A percentile compares a stretch with the other conserved stretches of the same genome.
phyloP scores from a whole-genome alignment of 164 flowering plant species.

The Brasenia schreberi region DNA sequence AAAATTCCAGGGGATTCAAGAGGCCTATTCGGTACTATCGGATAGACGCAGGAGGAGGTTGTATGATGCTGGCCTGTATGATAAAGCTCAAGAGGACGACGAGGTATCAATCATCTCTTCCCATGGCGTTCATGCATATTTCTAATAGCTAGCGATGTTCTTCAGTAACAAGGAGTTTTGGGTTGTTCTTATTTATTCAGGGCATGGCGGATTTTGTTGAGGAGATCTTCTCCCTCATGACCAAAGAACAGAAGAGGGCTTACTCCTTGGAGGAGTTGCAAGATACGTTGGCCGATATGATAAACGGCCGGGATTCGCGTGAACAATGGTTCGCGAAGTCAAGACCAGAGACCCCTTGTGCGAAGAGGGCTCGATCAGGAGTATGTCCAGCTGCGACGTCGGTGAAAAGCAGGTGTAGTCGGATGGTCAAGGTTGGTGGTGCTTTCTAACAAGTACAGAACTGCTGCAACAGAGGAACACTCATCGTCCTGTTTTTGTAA shows the following conservation, averaged over 20 bases:
- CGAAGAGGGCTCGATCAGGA: slow-evolving; percentile 12
- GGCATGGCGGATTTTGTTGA: slow-evolving; percentile 43
- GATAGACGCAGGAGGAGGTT: slow-evolving; percentile 47
- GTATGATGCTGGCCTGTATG: slow-evolving; percentile 70
- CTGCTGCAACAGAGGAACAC: too few relatives aligned
- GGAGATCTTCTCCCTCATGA: slow-evolving; percentile 45
- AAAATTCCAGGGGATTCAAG: slow-evolving; percentile 79
- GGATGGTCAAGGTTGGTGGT: not conserved
- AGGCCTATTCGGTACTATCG: slow-evolving; percentile 80
- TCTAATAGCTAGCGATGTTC: not conserved
- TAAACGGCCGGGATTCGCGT: not conserved
- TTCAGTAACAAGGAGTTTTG: too few relatives aligned
- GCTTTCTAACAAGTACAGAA: not conserved
- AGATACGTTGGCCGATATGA: slow-evolving; percentile 39
- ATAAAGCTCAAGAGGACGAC: slow-evolving; percentile 43
- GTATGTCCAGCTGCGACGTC: not conserved
- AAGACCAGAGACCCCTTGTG: slow-evolving; percentile 1
- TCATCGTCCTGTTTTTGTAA: too few relatives aligned
- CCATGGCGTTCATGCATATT: too few relatives aligned
- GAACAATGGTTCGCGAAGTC: not conserved
- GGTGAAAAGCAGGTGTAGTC: too few relatives aligned
- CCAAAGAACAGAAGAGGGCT: slow-evolving; percentile 23
- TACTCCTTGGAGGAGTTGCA: slow-evolving; percentile 41
- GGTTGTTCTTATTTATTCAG: slow-evolving; percentile 11
- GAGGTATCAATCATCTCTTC: slow-evolving; percentile 20